These are phyloP conservation scores for Fulvia fulva DNA, from an alignment of 2,329 filamentous ascomycete genomes.

Conservation along the genomic window DNA sequence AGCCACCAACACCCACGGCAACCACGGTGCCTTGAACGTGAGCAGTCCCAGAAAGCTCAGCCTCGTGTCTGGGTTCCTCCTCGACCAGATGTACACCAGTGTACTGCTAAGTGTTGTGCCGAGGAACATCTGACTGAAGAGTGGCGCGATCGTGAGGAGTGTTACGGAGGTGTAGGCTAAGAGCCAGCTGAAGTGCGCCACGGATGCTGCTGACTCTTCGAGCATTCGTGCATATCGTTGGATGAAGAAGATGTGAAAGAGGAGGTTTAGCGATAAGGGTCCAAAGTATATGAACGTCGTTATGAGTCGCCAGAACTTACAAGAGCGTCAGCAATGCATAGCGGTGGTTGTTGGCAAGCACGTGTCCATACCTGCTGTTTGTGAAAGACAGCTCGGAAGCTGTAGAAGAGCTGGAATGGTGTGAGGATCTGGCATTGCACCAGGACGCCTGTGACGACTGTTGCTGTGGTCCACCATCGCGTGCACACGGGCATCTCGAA, in stretches of 20 bases:
- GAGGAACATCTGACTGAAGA: slow-evolving; percentile 88
- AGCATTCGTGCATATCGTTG: slow-evolving; percentile 93
- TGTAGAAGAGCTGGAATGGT: slow-evolving; percentile 96
- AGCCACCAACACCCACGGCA: slow-evolving; percentile 92
- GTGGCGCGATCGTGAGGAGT: slow-evolving; percentile 75
- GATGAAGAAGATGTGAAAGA: slow-evolving; percentile 98
- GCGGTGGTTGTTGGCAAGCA: not conserved
- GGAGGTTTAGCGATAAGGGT: slow-evolving; percentile 83
- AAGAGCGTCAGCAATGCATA: not conserved
- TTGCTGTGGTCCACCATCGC: slow-evolving; percentile 93
- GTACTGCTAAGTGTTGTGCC: slow-evolving; percentile 91
- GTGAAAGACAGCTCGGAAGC: slow-evolving; percentile 82
- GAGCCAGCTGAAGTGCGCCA: slow-evolving; percentile 93
- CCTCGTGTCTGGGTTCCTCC: slow-evolving; percentile 86
- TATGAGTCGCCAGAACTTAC: slow-evolving; percentile 89
- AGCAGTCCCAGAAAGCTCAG: slow-evolving; percentile 77
- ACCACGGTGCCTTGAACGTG: slow-evolving; percentile 87
- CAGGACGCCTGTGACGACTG: slow-evolving; percentile 78
- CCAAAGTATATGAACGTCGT: slow-evolving; percentile 98
- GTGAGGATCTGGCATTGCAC: slow-evolving; percentile 92
- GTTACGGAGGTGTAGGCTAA: slow-evolving; percentile 78
- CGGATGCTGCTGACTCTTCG: slow-evolving; percentile 90
- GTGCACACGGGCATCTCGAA: slow-evolving; percentile 98
- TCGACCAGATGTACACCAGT: slow-evolving; percentile 95
- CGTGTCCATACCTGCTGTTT: slow-evolving; percentile 72